Conservation (phyloP, 2,329 filamentous ascomycete genomes). For the Sclerotinia borealis region DNA sequence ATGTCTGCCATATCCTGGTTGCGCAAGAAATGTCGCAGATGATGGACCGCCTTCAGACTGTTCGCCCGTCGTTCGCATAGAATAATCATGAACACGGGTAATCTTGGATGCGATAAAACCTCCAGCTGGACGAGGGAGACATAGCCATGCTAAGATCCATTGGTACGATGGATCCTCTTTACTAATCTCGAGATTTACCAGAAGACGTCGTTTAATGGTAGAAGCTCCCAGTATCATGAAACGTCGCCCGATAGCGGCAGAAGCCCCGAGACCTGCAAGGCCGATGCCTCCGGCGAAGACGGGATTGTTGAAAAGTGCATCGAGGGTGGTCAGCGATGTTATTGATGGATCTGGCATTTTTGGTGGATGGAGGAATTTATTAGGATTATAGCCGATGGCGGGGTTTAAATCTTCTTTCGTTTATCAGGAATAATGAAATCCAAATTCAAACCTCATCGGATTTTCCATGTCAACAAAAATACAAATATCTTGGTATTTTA, state of each 20-base stretch:
- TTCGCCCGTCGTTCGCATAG: slow-evolving; percentile 52
- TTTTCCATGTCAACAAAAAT: background rate
- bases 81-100: slow-evolving; percentile 55
- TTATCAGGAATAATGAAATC: too few species aligned
- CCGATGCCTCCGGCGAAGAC: slow-evolving; percentile 73
- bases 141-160: slow-evolving; percentile 94
- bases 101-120: slow-evolving; percentile 44
- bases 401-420: too few species aligned
- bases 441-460: background rate
- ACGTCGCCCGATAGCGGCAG: slow-evolving; percentile 72
- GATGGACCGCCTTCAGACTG: slow-evolving; percentile 61
- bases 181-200: slow-evolving; percentile 94
- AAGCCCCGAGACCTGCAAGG: slow-evolving; percentile 81
- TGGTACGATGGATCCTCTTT: slow-evolving; percentile 88
- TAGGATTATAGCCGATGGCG: background rate
- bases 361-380: background rate
- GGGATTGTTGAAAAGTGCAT: slow-evolving; percentile 57
- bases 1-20: slow-evolving; percentile 86
- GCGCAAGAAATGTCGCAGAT: slow-evolving; percentile 76
- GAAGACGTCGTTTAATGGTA: slow-evolving; percentile 73
- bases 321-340: slow-evolving; percentile 40
- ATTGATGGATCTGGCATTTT: slow-evolving; percentile 5
- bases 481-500: background rate
- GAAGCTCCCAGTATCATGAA: slow-evolving; percentile 66
- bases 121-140: slow-evolving; percentile 61